These are phyloP conservation scores for Acephala macrosclerotiorum DNA, from an alignment of 2,329 filamentous ascomycete species.

Conservation along the genomic window DNA sequence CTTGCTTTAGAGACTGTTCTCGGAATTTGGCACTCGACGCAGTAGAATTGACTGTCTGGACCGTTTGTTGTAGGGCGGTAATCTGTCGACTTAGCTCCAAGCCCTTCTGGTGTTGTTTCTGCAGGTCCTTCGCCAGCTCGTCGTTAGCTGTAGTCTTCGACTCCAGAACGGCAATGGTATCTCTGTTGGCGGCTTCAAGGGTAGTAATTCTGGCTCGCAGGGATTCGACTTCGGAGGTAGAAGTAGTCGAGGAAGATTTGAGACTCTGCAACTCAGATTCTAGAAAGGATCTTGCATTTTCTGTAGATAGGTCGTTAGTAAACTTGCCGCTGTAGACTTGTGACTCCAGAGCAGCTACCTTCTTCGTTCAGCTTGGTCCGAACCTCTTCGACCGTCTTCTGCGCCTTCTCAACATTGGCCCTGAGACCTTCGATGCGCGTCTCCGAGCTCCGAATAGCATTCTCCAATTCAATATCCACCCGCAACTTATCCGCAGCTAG, in stretches of 20 bases:
- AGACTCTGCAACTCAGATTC: conserved; percentile 84
- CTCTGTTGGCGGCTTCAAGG: conserved; percentile 90
- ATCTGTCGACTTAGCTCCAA: conserved; percentile 85
- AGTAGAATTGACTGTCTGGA: conserved; percentile 82
- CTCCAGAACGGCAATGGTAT: conserved; percentile 87
- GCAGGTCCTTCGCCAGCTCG: conserved; percentile 83
- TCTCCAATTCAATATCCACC: conserved; percentile 91
- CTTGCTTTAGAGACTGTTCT: conserved; percentile 88
- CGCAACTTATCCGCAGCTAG: conserved; percentile 88
- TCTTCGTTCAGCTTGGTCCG: conserved; percentile 82
- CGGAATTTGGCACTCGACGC: conserved; percentile 86
- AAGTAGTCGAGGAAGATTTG: conserved; percentile 77
- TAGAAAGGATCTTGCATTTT: conserved; percentile 76
- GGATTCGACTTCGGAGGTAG: conserved; percentile 76
- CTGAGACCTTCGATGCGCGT: conserved; percentile 84
- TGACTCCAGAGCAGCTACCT: conserved; percentile 60
- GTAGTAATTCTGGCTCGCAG: conserved; percentile 84
- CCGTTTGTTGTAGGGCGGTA: conserved; percentile 79
- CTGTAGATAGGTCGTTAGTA: conserved; percentile 53
- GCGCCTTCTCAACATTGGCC: conserved; percentile 79
- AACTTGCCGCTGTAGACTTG: neutral
- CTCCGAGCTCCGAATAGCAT: conserved; percentile 83
- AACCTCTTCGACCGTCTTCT: conserved; percentile 83
- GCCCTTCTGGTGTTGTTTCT: conserved; percentile 87
- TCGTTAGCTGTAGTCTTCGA: conserved; percentile 89